Evolutionary conservation across 495 filamentous ascomycete species (phyloP).

Genomic region (Lasiosphaeria ovina): DNA sequence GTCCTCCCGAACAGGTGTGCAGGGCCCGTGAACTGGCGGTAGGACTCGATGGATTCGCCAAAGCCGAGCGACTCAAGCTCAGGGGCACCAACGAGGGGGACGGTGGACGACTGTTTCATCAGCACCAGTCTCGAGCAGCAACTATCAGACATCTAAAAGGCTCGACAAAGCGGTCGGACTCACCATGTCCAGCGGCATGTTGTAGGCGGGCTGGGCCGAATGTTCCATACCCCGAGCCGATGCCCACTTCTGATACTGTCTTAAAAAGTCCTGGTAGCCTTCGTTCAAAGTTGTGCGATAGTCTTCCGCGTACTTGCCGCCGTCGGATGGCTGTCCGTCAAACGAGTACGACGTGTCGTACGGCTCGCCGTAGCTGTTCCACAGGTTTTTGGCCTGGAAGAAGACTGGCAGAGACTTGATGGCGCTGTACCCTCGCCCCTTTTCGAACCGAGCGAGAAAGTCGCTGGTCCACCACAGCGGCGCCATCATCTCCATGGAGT

Average conservation of each 20-base stretch:
- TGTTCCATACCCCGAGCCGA: constrained; percentile 35
- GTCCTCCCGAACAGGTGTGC: constrained; percentile 39
- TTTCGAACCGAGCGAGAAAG: constrained; percentile 26
- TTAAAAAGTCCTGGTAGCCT: constrained; percentile 32
- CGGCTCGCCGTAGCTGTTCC: constrained; percentile 25
- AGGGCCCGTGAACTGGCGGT: constrained; percentile 46
- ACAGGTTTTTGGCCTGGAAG: constrained; percentile 37
- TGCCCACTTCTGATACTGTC: constrained; percentile 34
- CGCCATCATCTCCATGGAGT: constrained; percentile 45
- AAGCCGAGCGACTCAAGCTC: constrained; percentile 50
- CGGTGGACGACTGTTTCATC: constrained; percentile 17
- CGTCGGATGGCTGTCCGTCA: constrained; percentile 24
- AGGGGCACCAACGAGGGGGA: constrained; percentile 44
- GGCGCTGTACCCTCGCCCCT: constrained; percentile 26
- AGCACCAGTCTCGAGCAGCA: no score
- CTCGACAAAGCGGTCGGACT: not conserved
- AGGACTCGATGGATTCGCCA: constrained; percentile 40
- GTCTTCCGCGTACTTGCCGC: constrained; percentile 24
- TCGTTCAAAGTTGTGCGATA: constrained; percentile 25
- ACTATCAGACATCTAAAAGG: no score
- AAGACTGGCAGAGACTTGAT: constrained; percentile 39
- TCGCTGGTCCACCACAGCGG: constrained; percentile 44
- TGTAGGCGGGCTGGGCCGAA: constrained; percentile 50
- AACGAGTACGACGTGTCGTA: constrained; percentile 18
- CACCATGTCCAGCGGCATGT: constrained; percentile 48